Conservation (phyloP, 2,329 filamentous ascomycete genomes). For the Aspergillus carbonarius region DNA sequence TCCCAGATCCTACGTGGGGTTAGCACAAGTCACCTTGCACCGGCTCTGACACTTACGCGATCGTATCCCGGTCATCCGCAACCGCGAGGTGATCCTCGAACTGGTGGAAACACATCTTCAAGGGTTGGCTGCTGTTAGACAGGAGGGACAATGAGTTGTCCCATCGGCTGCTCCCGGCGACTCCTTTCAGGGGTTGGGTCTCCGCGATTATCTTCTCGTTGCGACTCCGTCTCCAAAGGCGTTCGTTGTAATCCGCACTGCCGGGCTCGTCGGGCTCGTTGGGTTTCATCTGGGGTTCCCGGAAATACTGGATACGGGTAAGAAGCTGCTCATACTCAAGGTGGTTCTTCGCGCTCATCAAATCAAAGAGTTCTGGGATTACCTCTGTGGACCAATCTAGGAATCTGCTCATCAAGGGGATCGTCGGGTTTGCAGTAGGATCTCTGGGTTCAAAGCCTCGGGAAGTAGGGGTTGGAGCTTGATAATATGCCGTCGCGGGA, state of each 20-base stretch:
- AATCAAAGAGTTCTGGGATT: conserved; percentile 26
- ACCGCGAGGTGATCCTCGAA: conserved; percentile 96
- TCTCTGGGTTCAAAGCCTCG: conserved; percentile 68
- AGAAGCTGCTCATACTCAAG: conserved; percentile 25
- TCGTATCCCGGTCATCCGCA: conserved; percentile 86
- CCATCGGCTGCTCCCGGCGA: conserved; percentile 83
- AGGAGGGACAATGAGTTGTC: conserved; percentile 78
- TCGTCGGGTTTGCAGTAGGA: conserved; percentile 56
- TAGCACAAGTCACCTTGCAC: not conserved
- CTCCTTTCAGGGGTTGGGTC: conserved; percentile 89
- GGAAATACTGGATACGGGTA: conserved; percentile 68
- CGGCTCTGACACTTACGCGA: conserved; percentile 52
- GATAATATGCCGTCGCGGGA: conserved; percentile 69
- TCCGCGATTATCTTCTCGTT: conserved; percentile 91
- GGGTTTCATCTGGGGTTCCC: conserved; percentile 96
- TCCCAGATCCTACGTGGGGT: conserved; percentile 70
- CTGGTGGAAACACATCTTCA: conserved; percentile 94
- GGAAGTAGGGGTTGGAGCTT: conserved; percentile 75
- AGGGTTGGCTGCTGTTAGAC: conserved; percentile 84
- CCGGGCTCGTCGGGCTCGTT: conserved; percentile 95
- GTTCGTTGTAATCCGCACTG: conserved; percentile 92
- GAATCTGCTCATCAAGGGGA: conserved; percentile 81
- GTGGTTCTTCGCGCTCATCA: conserved; percentile 11
- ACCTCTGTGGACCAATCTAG: conserved; percentile 90
- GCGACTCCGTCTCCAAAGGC: conserved; percentile 85